Evolutionary conservation across 1,139 yeast genomes (phyloP).

Genomic region (Yamadazyma mexicana): DNA sequence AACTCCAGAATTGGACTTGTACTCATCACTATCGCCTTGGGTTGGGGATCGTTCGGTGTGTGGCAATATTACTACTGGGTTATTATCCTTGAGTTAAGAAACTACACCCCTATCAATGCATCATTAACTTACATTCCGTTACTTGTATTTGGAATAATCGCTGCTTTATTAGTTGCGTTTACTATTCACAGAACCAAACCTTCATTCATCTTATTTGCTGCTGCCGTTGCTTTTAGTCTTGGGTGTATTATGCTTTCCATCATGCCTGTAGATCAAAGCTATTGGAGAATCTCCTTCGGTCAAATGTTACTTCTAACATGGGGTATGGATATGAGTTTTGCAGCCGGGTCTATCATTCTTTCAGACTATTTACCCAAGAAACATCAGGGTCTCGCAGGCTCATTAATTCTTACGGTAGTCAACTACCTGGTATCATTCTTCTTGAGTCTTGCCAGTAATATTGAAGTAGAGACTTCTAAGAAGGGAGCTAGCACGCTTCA

Average conservation of each 20-base stretch:
- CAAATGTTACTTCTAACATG: slow-evolving; percentile 50
- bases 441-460: slow-evolving; percentile 52
- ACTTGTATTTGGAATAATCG: slow-evolving; percentile 45
- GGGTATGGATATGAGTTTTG: slow-evolving; percentile 63
- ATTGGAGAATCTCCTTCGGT: slow-evolving; percentile 46
- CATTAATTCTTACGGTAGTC: slow-evolving; percentile 53
- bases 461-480: slow-evolving; percentile 38
- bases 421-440: slow-evolving; percentile 55
- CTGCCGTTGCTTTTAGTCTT: slow-evolving; percentile 46
- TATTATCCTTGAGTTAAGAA: slow-evolving; percentile 43
- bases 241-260: slow-evolving; percentile 50
- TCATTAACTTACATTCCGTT: slow-evolving; percentile 49
- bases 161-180: slow-evolving; percentile 44
- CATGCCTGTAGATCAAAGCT: slow-evolving; percentile 51
- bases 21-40: slow-evolving; percentile 36
- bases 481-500: slow-evolving; percentile 21
- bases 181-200: slow-evolving; percentile 44
- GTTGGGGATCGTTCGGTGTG: slow-evolving; percentile 62
- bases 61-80: slow-evolving; percentile 49
- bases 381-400: slow-evolving; percentile 64
- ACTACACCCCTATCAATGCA: slow-evolving; percentile 43
- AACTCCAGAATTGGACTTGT: slow-evolving; percentile 37
- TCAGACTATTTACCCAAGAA: slow-evolving; percentile 50
- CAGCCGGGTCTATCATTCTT: slow-evolving; percentile 53
- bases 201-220: slow-evolving; percentile 40